A percentile compares a stretch with the other conserved stretches of the same genome.
These are phyloP conservation scores for Scutellaria baicalensis DNA, from an alignment of 257 asterid genomes.

Conservation along the genomic window DNA sequence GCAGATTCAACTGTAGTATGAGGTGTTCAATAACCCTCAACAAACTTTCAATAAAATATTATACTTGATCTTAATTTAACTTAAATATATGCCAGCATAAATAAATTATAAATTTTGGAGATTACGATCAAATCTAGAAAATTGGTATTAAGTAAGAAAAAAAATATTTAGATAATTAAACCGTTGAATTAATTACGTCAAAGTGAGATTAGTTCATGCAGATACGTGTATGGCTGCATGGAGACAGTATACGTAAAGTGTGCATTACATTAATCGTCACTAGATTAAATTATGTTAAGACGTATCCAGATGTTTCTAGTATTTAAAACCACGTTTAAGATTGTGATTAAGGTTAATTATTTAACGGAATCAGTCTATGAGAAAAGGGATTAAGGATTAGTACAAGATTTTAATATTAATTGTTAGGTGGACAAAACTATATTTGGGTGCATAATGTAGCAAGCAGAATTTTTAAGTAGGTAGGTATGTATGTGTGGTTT, in stretches of 20 bases:
- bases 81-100: slow-evolving; percentile 5
- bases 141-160: not conserved
- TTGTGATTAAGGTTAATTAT: not conserved
- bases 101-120: not conserved
- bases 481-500: too few species aligned
- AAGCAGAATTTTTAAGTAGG: not conserved
- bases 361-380: not conserved
- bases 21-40: slow-evolving; percentile 44
- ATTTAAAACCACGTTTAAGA: not conserved
- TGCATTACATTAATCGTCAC: slow-evolving; percentile 13
- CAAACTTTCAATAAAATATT: slow-evolving; percentile 37
- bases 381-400: not conserved
- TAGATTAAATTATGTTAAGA: not conserved
- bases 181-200: slow-evolving; percentile 30
- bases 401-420: not conserved
- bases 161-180: not conserved
- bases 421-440: not conserved
- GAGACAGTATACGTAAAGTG: slow-evolving; percentile 20
- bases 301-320: slow-evolving; percentile 14
- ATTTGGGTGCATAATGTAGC: not conserved
- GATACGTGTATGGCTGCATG: slow-evolving; percentile 46
- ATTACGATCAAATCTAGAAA: not conserved
- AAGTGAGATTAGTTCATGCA: slow-evolving; percentile 20
- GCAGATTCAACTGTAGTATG: slow-evolving; percentile 16
- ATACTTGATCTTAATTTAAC: not conserved